phyloP scores from a whole-genome alignment of 305 asterid species.

The Caryopteris hybrid region DNA sequence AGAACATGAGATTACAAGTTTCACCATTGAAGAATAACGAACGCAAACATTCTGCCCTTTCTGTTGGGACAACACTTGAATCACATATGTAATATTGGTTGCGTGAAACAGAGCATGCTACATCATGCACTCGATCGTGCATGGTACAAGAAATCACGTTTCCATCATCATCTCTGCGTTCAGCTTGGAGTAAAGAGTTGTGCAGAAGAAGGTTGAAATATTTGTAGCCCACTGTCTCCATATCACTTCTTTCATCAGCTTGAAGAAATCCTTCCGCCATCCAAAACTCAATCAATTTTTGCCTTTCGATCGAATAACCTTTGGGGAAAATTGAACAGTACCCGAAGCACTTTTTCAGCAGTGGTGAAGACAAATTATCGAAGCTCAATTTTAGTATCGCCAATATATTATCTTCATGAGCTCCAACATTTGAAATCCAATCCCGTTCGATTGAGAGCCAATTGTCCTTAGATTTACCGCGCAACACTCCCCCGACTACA shows the following conservation, averaged over 20 bases:
- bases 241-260: background rate
- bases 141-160: slow-evolving; percentile 8
- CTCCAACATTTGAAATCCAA: background rate
- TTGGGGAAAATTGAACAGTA: slow-evolving; percentile 28
- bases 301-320: slow-evolving; percentile 5
- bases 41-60: background rate
- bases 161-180: background rate
- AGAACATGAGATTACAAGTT: background rate
- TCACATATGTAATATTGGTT: background rate
- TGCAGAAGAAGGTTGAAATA: slow-evolving; percentile 12
- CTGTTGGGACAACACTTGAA: background rate
- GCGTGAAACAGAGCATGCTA: slow-evolving; percentile 14
- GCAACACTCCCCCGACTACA: slow-evolving; percentile 5
- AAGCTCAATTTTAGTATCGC: background rate
- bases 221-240: slow-evolving; percentile 16
- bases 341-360: slow-evolving; percentile 27
- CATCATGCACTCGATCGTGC: slow-evolving; percentile 33
- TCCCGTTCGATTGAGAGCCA: slow-evolving; percentile 4
- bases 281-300: slow-evolving; percentile 25
- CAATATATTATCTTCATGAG: background rate
- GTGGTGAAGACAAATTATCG: background rate
- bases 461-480: background rate
- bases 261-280: slow-evolving; percentile 28
- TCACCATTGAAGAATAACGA: background rate
- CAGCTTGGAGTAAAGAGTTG: slow-evolving; percentile 22